Base-by-base conservation (phyloP, 192 early-diverging fungal species). In the Linderina pennispora region DNA sequence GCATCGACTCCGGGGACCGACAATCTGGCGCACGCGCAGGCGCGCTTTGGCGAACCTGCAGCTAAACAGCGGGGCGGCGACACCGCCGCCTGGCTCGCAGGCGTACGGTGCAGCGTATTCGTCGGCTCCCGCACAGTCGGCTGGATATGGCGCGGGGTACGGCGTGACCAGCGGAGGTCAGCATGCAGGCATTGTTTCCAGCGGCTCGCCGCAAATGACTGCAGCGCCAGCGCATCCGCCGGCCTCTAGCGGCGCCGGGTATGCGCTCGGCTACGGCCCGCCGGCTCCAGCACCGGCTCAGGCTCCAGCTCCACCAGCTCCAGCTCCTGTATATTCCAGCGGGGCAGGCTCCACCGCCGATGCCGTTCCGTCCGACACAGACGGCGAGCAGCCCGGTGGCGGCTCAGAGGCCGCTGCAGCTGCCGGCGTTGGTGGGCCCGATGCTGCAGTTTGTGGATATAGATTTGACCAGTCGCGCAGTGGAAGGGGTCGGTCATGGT, bases 401-500 rank as follows among this genome's bases (percentile, higher is more conserved):
- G n/a, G n/a, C n/a, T n/a, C n/a, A n/a, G 33, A 45, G 34, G 50
- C 50, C 20, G 13, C 36, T 39, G 40, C 34, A 48, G 39, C 38
- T 70, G 24, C 67, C 67, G 34, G 40, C 68, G n/a, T 40, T 72
- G 53, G 31, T 72, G 11, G 68, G 68, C 1, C 68, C 68, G 9
- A 24, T 65, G 62, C 53, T 72, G 44, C 68, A 72, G 57, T 72
- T 72, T 43, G 57, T 65, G 41, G 58, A 65, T 49, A 60, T 65
- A 3, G 68, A 72, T 48, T 52, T 65, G 16, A 62, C 59, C 48
- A 55, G 52, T n/a, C 15, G 68, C 68, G 23, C 47, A 48, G 49
- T 72, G 68, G 68, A 51, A 55, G 28, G 68, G 68, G 13, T 64
- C 61, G 8, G 68, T 72, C 33, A 61, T 72, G 20, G 36, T 72